A percentile compares a stretch with the other conserved stretches of the same genome.
These are phyloP conservation scores for Sporothrix curviconia DNA, from an alignment of 2,329 filamentous ascomycete genomes.

Conservation along the genomic window DNA sequence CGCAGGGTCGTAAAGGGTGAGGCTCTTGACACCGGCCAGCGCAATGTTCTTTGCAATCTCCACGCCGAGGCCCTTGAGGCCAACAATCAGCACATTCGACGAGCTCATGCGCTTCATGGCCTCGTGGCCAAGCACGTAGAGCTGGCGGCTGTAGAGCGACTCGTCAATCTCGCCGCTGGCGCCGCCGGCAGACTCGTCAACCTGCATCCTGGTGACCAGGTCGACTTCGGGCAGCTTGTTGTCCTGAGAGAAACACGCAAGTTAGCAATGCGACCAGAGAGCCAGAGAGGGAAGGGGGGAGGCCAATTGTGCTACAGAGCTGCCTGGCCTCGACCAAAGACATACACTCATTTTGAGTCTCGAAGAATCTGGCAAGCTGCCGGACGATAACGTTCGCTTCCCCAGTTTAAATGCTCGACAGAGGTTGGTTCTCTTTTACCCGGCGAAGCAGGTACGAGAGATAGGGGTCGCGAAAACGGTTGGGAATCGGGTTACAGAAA, in stretches of 20 bases:
- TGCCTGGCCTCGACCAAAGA: constrained; percentile 18
- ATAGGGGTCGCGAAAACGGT: neutral
- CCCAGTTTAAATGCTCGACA: constrained; percentile 43
- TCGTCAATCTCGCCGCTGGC: constrained; percentile 60
- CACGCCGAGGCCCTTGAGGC: constrained; percentile 87
- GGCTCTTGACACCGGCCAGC: constrained; percentile 93
- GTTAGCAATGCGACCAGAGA: constrained; percentile 3
- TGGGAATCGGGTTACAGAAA: constrained; percentile 7
- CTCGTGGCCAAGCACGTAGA: constrained; percentile 64
- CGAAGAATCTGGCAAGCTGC: constrained; percentile 49
- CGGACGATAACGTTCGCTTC: constrained; percentile 61
- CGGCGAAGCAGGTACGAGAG: neutral
- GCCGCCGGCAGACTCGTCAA: constrained; percentile 52
- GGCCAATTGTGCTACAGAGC: too few relatives aligned
- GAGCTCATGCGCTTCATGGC: constrained; percentile 99
- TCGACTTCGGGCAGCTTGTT: constrained; percentile 53
- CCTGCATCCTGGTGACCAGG: constrained; percentile 58
- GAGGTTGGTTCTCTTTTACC: neutral
- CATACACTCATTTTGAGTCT: constrained; percentile 59
- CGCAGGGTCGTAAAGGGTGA: constrained; percentile 85
- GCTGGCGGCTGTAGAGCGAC: constrained; percentile 67
- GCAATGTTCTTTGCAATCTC: constrained; percentile 99
- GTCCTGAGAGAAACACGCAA: constrained; percentile 27
- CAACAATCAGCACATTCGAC: constrained; percentile 87
- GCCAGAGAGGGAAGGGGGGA: neutral